These are phyloP conservation scores for Eucalyptus sideroxylon DNA, from an alignment of 345 rosid species.

Conservation along the genomic window DNA sequence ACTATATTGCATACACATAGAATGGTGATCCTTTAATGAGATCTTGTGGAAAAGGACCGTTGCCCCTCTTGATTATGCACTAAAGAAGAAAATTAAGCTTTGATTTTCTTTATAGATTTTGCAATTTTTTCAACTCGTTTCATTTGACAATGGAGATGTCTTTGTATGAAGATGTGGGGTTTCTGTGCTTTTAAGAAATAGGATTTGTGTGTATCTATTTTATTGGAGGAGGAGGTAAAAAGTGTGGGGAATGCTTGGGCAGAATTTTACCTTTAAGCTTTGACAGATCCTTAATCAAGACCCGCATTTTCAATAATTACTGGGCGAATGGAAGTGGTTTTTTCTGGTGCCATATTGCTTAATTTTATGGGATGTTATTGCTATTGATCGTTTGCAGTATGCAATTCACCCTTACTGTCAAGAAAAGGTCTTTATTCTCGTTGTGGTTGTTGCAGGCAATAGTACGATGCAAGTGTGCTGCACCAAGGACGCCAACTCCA, in stretches of 20 bases:
- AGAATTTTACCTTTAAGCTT: not conserved
- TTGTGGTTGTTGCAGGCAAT: slow-evolving; percentile 27
- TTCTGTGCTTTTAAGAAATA: not conserved
- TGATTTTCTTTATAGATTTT: not conserved
- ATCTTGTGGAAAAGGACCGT: not conserved
- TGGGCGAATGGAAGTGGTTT: not conserved
- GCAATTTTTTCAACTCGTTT: not conserved
- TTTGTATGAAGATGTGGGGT: not conserved
- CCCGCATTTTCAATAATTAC: not conserved
- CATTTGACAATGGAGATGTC: not conserved
- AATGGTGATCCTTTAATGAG: not conserved
- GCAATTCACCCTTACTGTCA: not conserved
- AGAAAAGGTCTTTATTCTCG: not conserved
- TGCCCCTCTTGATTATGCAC: not conserved
- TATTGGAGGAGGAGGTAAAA: not conserved
- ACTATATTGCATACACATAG: not conserved
- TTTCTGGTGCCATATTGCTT: not conserved
- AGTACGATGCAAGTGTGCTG: slow-evolving; percentile 68
- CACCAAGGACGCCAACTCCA: slow-evolving; percentile 30
- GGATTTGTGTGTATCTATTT: not conserved
- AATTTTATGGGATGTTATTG: not conserved
- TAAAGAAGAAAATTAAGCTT: not conserved
- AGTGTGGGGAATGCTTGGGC: not conserved
- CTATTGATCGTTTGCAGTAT: not conserved
- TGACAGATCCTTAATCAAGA: not conserved